These are phyloP conservation scores for Fomitopsis serialis DNA, from an alignment of 768 basidiomycete species.

Conservation along the genomic window DNA sequence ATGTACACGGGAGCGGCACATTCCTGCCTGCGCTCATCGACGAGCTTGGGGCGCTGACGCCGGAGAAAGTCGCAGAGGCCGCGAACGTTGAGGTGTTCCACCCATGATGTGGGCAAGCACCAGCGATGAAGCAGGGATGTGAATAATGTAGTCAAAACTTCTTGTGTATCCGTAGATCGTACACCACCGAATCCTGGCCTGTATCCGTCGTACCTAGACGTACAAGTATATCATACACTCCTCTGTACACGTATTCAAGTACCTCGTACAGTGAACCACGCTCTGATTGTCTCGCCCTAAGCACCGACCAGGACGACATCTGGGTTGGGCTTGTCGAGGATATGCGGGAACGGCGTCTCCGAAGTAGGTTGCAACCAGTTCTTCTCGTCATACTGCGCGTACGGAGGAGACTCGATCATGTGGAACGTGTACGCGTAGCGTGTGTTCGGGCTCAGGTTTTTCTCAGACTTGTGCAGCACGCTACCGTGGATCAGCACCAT, in stretches of 20 bases:
- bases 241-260: neutral
- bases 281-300: neutral
- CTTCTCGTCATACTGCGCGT: constrained; percentile 77
- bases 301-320: constrained; percentile 14
- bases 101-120: neutral
- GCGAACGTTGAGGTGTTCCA: constrained; percentile 19
- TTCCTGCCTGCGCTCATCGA: constrained; percentile 65
- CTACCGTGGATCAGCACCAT: constrained; percentile 91
- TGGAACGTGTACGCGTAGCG: constrained; percentile 96
- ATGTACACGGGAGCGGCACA: constrained; percentile 58
- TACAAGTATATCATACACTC: neutral
- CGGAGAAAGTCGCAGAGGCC: constrained; percentile 26
- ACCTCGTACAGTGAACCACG: neutral
- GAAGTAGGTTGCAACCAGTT: constrained; percentile 93
- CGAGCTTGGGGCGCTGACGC: constrained; percentile 43
- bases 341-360: constrained; percentile 73
- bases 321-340: constrained; percentile 34
- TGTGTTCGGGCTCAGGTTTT: constrained; percentile 74
- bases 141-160: neutral
- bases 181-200: neutral
- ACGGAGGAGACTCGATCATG: constrained; percentile 76
- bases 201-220: neutral
- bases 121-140: too few species aligned
- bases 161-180: neutral
- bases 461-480: constrained; percentile 88